Base-by-base conservation (phyloP, 495 filamentous ascomycete genomes). In the Lophiostoma macrostomum region DNA sequence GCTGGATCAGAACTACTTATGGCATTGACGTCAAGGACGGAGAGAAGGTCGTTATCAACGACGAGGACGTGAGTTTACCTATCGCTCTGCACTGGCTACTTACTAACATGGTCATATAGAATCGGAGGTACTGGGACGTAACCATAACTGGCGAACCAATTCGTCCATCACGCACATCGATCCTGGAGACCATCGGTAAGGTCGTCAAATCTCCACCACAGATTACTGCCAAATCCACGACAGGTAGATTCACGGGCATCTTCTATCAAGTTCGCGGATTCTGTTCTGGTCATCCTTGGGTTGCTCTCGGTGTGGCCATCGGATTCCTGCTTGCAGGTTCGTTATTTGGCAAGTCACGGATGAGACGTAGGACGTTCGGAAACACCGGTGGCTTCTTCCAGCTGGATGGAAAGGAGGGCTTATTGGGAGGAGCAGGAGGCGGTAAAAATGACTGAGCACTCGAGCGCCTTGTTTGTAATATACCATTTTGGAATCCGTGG, bases 1-100 rank as follows among this genome's bases (percentile, higher is more conserved):
- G 91, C 30, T 98, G 93, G 93, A 82, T 98, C 47, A 77, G 90
- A 37, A 93, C 83, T 14, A 96, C 90, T 0, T 98, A 95, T 66
- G 93, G 94, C 32, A 85, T 97, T 57, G 84, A 91, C 62, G 84
- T 90, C 20, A 78, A 77, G 32, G 84, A 89, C 37, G 88, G 90
- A 31, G 93, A 97, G 69, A 79, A 88, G 45, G 90, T 98, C 32
- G 86, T 98, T 44, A 91, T 98, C 69, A 96, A 96, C 55, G 94
- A 98, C 67, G 87, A 97, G 73, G 91, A 95, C 70, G 90, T 95
- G 76, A 83, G 87, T 80, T 50, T 8, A 13, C 31, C 14, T 5
- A 22, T 35, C 29, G 34, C 37, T 20, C 20, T 49, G 5, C 29
- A 11, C 29, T 10, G 7, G 12, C 24, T 18, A 20, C 12, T 4